Evolutionary conservation across 225 moss, liverwort and hornwort genomes (phyloP), one percentile per base, ranked within the genome.

Genomic region (Thuidium tamariscinum): DNA sequence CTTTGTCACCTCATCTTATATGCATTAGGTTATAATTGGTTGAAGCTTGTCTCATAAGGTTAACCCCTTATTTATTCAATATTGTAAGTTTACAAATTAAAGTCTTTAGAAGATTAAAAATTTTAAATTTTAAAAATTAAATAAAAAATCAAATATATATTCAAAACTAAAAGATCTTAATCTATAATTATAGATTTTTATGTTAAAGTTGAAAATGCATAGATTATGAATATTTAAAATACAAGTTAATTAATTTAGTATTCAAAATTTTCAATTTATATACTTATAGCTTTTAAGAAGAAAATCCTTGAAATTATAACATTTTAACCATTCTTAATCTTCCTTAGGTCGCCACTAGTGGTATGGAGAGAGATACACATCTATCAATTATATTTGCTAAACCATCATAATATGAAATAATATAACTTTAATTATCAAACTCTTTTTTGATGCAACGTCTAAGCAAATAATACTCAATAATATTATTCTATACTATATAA

Each of bases 1-100:
- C 1, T 75, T 4, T 21, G 0, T 14, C 0, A 0, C 52, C 1
- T 23, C 23, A 9, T 23, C 2, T 52, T 3, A 23, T 20, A 22
- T n/a, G 2, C 2, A 19, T 1, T 11, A 51, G 4, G 10, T 72
- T 0, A 3, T 7, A 74, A 49, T 0, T 0, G 0, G 0, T 49
- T 74, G 2, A 49, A 32, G 1, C 20, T 17, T 49, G 1, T 1
- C 8, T 1, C 3, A 74, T 2, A 7, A 20, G 1, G 7, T 32
- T 49, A 49, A 13, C n/a, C 1, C 2, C 32, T 0, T 0, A 3
- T 5, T 20, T 46, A 52, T 52, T 15, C 3, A 14, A 54, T 14
- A 36, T 5, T 23, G 16, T 9, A 3, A 54, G 0, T 15, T 75
- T 54, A n/a, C 0, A 75, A n/a, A 23, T 15, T 75, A 3, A 54